These are phyloP conservation scores for Alternaria tenuissima DNA, from an alignment of 2,329 filamentous ascomycete species.

Conservation along the genomic window DNA sequence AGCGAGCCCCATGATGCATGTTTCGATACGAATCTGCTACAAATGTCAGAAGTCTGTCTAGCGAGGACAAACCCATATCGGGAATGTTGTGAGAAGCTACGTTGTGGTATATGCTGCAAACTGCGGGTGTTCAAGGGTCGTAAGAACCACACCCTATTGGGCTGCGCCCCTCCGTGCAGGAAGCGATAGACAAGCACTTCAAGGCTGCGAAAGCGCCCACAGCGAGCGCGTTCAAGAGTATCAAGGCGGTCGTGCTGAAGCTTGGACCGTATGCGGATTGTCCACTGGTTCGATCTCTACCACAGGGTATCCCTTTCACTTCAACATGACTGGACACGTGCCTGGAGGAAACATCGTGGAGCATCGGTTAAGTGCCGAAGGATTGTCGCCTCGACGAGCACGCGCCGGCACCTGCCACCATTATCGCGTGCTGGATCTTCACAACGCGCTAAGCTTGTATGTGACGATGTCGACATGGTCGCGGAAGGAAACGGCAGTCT, in stretches of 20 bases:
- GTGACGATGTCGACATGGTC: slow-evolving; percentile 2
- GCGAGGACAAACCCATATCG: too few relatives aligned
- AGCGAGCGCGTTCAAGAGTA: neutral
- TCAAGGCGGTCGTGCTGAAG: neutral
- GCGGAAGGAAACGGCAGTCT: slow-evolving; percentile 2
- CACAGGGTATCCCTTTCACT: neutral
- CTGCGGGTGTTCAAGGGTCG: neutral
- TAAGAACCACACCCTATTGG: neutral
- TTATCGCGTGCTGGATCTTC: slow-evolving; percentile 1
- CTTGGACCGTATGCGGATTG: neutral
- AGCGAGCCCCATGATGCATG: neutral
- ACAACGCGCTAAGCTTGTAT: neutral
- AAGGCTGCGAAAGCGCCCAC: neutral
- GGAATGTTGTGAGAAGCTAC: neutral
- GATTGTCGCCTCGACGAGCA: slow-evolving; percentile 2
- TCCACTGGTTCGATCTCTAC: neutral
- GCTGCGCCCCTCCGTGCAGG: neutral
- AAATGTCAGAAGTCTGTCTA: neutral
- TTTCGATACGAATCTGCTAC: slow-evolving; percentile 2
- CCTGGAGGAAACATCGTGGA: neutral
- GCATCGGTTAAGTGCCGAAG: slow-evolving; percentile 4
- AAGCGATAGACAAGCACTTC: neutral
- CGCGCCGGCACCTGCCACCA: neutral
- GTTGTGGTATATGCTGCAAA: neutral
- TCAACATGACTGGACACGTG: neutral